phyloP scores from a whole-genome alignment of 352 stramenopile species.

The Thraustochytrium sp. region DNA sequence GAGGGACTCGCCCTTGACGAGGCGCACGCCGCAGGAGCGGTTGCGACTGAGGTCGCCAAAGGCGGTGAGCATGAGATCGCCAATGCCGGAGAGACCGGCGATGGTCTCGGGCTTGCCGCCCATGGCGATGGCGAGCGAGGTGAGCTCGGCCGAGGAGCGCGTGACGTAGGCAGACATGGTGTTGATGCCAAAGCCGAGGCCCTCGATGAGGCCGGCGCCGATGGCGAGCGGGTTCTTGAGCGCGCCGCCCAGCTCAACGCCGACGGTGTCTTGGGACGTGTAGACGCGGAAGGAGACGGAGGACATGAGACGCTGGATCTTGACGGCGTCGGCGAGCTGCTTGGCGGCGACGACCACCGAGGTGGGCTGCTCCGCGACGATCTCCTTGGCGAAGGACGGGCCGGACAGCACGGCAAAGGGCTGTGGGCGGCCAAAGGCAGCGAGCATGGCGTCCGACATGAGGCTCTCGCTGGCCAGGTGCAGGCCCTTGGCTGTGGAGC shows the following conservation, averaged over 20 bases:
- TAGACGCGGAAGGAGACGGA: slow-evolving; percentile 88
- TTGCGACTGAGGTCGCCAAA: slow-evolving; percentile 92
- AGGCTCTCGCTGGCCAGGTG: slow-evolving; percentile 89
- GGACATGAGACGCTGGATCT: slow-evolving; percentile 70
- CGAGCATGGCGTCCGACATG: slow-evolving; percentile 87
- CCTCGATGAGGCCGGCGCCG: slow-evolving; percentile 92
- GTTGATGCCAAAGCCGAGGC: slow-evolving; percentile 89
- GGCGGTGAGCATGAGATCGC: slow-evolving; percentile 91
- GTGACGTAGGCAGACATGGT: slow-evolving; percentile 89
- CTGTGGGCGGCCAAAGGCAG: slow-evolving; percentile 73
- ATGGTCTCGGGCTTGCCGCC: slow-evolving; percentile 88
- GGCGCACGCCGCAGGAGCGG: slow-evolving; percentile 82
- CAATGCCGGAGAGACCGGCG: slow-evolving; percentile 74
- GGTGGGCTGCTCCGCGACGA: slow-evolving; percentile 86
- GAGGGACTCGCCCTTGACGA: slow-evolving; percentile 83
- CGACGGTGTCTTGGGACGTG: slow-evolving; percentile 81
- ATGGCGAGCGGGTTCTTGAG: slow-evolving; percentile 97
- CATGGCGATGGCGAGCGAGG: slow-evolving; percentile 87
- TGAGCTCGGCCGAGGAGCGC: slow-evolving; percentile 88
- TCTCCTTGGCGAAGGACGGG: slow-evolving; percentile 92
- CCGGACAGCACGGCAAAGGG: slow-evolving; percentile 89
- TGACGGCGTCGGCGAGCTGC: slow-evolving; percentile 76
- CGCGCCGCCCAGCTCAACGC: slow-evolving; percentile 89
- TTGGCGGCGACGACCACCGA: slow-evolving; percentile 90
- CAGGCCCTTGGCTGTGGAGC: slow-evolving; percentile 90